These are phyloP conservation scores for Gastrodia elata DNA, from an alignment of 106 monocot species.

Conservation along the genomic window DNA sequence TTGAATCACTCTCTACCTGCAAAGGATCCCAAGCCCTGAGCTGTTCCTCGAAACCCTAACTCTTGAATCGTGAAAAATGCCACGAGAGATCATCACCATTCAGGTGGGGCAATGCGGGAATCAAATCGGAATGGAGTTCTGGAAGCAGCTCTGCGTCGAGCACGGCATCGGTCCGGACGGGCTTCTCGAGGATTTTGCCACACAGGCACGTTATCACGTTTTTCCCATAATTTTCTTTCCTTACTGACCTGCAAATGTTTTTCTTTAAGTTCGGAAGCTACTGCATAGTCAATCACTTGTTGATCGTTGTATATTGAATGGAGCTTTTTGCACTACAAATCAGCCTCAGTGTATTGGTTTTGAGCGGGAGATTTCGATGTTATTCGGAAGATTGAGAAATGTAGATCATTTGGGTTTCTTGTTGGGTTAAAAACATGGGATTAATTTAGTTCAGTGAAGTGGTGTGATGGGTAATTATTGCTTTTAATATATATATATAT, in stretches of 20 bases:
- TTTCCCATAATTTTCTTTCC: neutral
- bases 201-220: constrained; percentile 32
- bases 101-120: constrained; percentile 99
- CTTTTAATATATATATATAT: neutral
- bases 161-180: constrained; percentile 99
- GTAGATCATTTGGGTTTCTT: neutral
- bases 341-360: neutral
- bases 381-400: neutral
- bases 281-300: neutral
- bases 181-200: constrained; percentile 95
- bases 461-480: neutral
- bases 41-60: neutral
- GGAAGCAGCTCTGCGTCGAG: constrained; percentile 99
- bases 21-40: neutral
- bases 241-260: neutral
- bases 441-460: neutral
- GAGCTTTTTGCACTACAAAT: neutral
- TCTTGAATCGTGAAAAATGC: constrained; percentile 35
- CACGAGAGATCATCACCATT: constrained; percentile 99
- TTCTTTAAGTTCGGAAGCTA: neutral
- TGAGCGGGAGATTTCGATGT: neutral
- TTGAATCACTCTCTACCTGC: neutral
- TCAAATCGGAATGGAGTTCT: constrained; percentile 99
- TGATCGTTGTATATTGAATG: neutral
- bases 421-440: neutral